Percentiles rank a stretch among this genome's conserved stretches.
Conservation (phyloP, 2,329 filamentous ascomycete genomes). For the Chaetomium olivaceum region DNA sequence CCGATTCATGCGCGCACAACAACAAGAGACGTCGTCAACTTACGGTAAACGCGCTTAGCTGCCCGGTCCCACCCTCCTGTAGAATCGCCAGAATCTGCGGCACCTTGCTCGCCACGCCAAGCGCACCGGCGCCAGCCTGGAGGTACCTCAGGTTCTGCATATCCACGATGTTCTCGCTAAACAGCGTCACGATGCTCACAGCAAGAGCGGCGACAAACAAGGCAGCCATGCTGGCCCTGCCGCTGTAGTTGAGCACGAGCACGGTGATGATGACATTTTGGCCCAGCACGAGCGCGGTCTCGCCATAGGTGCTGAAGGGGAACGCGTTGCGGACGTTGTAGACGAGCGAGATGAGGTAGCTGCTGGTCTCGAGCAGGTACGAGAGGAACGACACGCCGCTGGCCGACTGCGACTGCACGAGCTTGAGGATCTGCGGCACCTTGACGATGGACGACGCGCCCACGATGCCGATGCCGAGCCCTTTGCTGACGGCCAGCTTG, state of each 20-base stretch:
- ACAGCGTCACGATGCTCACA: constrained; percentile 67
- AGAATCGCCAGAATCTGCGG: constrained; percentile 90
- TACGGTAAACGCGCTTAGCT: constrained; percentile 95
- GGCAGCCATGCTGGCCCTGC: constrained; percentile 66
- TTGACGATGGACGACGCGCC: constrained; percentile 89
- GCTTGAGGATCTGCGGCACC: constrained; percentile 93
- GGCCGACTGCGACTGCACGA: constrained; percentile 76
- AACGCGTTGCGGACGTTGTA: constrained; percentile 92
- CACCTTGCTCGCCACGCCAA: constrained; percentile 87
- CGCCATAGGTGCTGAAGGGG: constrained; percentile 95
- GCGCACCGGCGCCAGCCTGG: constrained; percentile 78
- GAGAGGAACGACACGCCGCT: constrained; percentile 84
- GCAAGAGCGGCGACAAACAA: constrained; percentile 77
- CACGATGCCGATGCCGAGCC: constrained; percentile 90
- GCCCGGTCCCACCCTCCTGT: constrained; percentile 83
- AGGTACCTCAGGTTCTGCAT: constrained; percentile 69
- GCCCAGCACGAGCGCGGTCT: constrained; percentile 85
- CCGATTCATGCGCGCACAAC: neutral
- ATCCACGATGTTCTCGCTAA: constrained; percentile 65
- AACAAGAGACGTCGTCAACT: constrained; percentile 41
- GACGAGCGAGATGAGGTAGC: constrained; percentile 84
- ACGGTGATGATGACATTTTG: constrained; percentile 91
- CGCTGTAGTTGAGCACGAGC: constrained; percentile 81
- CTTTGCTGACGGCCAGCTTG: constrained; percentile 89
- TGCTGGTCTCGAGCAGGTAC: constrained; percentile 87